Percentiles rank a stretch among this genome's conserved stretches.
These are phyloP conservation scores for Colletotrichum sp. DNA, from an alignment of 2,329 filamentous ascomycete species.

Conservation along the genomic window DNA sequence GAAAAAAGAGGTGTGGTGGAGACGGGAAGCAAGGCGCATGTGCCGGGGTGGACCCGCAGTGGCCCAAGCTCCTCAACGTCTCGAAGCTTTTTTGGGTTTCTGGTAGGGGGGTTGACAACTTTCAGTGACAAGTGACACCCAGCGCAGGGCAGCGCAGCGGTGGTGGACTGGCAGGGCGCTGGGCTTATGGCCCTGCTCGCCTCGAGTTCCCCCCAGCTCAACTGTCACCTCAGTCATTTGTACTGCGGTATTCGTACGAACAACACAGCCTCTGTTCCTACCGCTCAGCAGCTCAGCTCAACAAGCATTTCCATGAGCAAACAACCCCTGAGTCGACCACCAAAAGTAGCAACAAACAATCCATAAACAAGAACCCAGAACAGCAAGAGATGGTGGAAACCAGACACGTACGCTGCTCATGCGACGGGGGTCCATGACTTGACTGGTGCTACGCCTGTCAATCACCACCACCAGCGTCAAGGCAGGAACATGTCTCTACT, in stretches of 20 bases:
- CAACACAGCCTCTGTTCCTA: background rate
- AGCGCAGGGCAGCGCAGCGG: background rate
- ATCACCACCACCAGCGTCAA: background rate
- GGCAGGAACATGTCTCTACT: background rate
- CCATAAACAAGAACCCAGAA: background rate
- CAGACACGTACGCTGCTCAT: background rate
- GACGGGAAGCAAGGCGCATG: slow-evolving; percentile 4
- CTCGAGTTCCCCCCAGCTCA: background rate
- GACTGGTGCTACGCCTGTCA: background rate
- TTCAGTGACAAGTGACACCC: background rate
- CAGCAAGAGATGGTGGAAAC: background rate
- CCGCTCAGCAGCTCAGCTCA: slow-evolving; percentile 13
- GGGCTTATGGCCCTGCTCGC: background rate
- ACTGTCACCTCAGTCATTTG: background rate
- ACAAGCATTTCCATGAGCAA: slow-evolving; percentile 1
- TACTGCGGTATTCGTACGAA: background rate
- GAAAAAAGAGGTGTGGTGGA: background rate
- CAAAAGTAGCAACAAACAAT: background rate
- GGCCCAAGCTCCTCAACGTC: slow-evolving; percentile 26
- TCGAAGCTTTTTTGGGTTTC: slow-evolving; percentile 11
- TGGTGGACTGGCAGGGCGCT: background rate
- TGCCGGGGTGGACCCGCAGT: background rate
- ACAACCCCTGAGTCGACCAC: background rate
- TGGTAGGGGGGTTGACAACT: background rate
- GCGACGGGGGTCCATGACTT: background rate